phyloP scores from a whole-genome alignment of 2,329 filamentous ascomycete species.

The Triangularia setosa region DNA sequence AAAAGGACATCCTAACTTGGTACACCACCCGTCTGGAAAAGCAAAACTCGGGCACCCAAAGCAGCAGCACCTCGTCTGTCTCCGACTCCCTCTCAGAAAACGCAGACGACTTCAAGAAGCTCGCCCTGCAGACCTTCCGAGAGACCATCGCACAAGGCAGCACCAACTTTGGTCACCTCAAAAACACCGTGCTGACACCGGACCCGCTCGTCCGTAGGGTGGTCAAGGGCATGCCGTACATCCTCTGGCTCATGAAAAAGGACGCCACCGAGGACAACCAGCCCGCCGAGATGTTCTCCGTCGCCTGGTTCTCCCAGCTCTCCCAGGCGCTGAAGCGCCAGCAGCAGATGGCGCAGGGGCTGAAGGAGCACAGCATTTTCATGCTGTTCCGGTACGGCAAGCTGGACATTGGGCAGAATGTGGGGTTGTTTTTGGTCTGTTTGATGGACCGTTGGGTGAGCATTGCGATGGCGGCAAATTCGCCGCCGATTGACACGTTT shows the following conservation, averaged over 20 bases:
- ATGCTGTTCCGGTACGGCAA: slow-evolving; percentile 35
- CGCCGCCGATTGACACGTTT: slow-evolving; percentile 30
- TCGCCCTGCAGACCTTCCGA: slow-evolving; percentile 30
- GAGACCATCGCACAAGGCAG: slow-evolving; percentile 32
- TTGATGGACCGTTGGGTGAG: slow-evolving; percentile 38
- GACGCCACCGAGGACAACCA: slow-evolving; percentile 27
- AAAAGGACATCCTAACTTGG: slow-evolving; percentile 48
- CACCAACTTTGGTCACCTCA: slow-evolving; percentile 11
- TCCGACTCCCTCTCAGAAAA: not conserved
- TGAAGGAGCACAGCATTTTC: slow-evolving; percentile 38
- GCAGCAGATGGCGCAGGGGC: slow-evolving; percentile 32
- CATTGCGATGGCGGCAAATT: slow-evolving; percentile 33
- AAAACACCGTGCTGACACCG: not conserved
- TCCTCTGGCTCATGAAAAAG: slow-evolving; percentile 36
- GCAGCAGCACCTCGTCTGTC: slow-evolving; percentile 13
- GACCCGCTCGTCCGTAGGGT: slow-evolving; percentile 26
- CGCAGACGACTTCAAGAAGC: slow-evolving; percentile 20
- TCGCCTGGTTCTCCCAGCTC: slow-evolving; percentile 36
- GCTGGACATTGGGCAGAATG: slow-evolving; percentile 31
- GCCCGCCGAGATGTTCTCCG: slow-evolving; percentile 31
- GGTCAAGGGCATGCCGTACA: slow-evolving; percentile 31
- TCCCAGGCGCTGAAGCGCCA: slow-evolving; percentile 34
- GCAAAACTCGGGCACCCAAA: slow-evolving; percentile 19
- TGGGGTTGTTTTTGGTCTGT: slow-evolving; percentile 34
- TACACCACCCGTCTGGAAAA: slow-evolving; percentile 35